phyloP scores from a whole-genome alignment of 805 yeast species.

The Starmerella davenportii region DNA sequence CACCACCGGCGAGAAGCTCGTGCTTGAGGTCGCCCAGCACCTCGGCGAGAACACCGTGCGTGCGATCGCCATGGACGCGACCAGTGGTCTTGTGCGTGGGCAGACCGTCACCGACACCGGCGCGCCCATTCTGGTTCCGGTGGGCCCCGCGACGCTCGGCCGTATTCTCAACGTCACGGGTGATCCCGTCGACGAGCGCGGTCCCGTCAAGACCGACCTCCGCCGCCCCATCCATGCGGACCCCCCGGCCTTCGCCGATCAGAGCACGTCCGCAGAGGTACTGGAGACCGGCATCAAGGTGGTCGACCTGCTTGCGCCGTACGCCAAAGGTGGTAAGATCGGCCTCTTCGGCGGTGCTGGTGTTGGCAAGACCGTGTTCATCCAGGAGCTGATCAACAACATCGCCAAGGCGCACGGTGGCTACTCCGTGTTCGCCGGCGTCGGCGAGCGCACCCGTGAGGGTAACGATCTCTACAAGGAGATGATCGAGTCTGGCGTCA shows the following conservation, averaged over 20 bases:
- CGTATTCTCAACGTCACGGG: slow-evolving; percentile 95
- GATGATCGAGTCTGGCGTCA: slow-evolving; percentile 99
- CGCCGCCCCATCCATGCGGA: slow-evolving; percentile 98
- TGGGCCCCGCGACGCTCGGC: slow-evolving; percentile 97
- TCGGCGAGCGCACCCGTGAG: slow-evolving; percentile 99
- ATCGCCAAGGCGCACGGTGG: slow-evolving; percentile 99
- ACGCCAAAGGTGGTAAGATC: slow-evolving; percentile 99
- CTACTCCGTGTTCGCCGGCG: slow-evolving; percentile 99
- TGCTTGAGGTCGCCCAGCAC: slow-evolving; percentile 98
- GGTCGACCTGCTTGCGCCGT: slow-evolving; percentile 96
- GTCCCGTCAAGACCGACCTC: slow-evolving; percentile 83
- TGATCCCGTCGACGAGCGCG: slow-evolving; percentile 99
- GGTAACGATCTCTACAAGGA: slow-evolving; percentile 99
- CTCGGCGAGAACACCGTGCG: slow-evolving; percentile 99
- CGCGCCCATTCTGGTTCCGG: slow-evolving; percentile 96
- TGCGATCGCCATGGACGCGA: slow-evolving; percentile 99
- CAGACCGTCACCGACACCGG: slow-evolving; percentile 83
- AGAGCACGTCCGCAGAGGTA: slow-evolving; percentile 94
- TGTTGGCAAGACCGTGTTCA: slow-evolving; percentile 99
- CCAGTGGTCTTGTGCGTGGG: slow-evolving; percentile 99
- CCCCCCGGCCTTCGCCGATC: slow-evolving; percentile 90
- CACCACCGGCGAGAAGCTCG: slow-evolving; percentile 49
- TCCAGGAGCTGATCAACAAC: slow-evolving; percentile 98
- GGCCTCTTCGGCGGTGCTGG: slow-evolving; percentile 99
- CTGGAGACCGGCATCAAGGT: slow-evolving; percentile 99